Base-by-base conservation (phyloP, 108 stramenopile genomes). In the Fragilaria radians region DNA sequence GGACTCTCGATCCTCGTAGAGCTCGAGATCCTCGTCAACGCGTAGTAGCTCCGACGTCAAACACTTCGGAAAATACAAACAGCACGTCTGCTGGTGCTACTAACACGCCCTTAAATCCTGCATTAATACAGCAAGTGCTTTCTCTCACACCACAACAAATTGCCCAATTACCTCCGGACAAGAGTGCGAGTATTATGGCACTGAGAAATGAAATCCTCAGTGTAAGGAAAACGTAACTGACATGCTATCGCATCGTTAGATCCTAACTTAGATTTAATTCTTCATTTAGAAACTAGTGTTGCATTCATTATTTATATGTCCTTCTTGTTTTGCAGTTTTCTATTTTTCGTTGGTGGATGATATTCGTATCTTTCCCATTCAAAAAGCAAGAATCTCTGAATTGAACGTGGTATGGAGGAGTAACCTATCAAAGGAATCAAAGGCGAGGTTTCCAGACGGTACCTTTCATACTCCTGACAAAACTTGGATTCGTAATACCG, bases 61-160 rank as follows among this genome's bases (percentile, higher is more conserved):
- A 71, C 23, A 42, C 74, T 50, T 48, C 30, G 29, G 48, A 61
- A 32, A 55, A 30, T n/a, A 53, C 52, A 47, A 52, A 52, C n/a
- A n/a, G n/a, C n/a, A n/a, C n/a, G n/a, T n/a, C n/a, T n/a, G n/a
- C n/a, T n/a, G 29, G 59, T 53, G 34, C 59, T 17, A 33, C 66
- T 19, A 45, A 53, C 68, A 23, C 85, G 5, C 79, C 82, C 19
- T 59, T 95, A 36, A 84, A 89, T 76, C 83, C 88, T 1, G 68
- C 63, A 0, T 71, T 95, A 49, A 80, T 90, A 5, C 90, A 90
- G 58, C 90, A 91, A 68, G 94, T 95, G 49, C 91, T 95, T 90
- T 73, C 80, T 4, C 17, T 47, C 5, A 34, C 77, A 18, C 88
- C 84, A 17, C 67, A 79, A 57, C 86, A 88, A 53, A 91, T 95